A percentile compares a stretch with the other conserved stretches of the same genome.
These are phyloP conservation scores for Tremella fuciformis DNA, from an alignment of 768 basidiomycete genomes.

Conservation along the genomic window DNA sequence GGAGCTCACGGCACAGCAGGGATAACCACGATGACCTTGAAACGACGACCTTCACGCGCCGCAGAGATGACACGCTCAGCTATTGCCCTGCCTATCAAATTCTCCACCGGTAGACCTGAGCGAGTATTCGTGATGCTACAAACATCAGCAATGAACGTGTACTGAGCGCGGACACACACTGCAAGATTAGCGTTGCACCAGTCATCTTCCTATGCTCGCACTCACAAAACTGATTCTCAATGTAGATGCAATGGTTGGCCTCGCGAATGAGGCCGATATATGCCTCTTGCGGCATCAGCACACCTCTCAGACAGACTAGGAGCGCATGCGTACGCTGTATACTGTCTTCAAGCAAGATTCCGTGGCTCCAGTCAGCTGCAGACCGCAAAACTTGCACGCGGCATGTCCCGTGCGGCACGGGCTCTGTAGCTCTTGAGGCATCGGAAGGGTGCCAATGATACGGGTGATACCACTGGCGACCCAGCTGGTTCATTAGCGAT, in stretches of 20 bases:
- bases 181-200: slow-evolving; percentile 17
- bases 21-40: slow-evolving; percentile 82
- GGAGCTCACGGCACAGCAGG: slow-evolving; percentile 71
- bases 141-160: neutral
- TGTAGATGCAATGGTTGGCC: slow-evolving; percentile 84
- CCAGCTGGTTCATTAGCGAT: slow-evolving; percentile 19
- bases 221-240: slow-evolving; percentile 59
- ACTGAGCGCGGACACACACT: slow-evolving; percentile 30
- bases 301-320: neutral
- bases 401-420: slow-evolving; percentile 42
- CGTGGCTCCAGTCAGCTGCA: slow-evolving; percentile 91
- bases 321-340: slow-evolving; percentile 60
- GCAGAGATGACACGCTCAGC: slow-evolving; percentile 83
- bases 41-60: slow-evolving; percentile 65
- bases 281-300: slow-evolving; percentile 58
- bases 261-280: slow-evolving; percentile 66
- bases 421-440: slow-evolving; percentile 42
- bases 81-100: slow-evolving; percentile 73
- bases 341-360: slow-evolving; percentile 81
- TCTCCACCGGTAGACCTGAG: slow-evolving; percentile 66
- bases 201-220: slow-evolving; percentile 2
- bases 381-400: slow-evolving; percentile 64
- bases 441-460: slow-evolving; percentile 51
- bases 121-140: slow-evolving; percentile 72
- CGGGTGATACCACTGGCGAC: slow-evolving; percentile 48